Evolutionary conservation across 805 yeast genomes (phyloP), one percentile per base, ranked within the genome.

Genomic region (Cyberlindnera galapagoensis): DNA sequence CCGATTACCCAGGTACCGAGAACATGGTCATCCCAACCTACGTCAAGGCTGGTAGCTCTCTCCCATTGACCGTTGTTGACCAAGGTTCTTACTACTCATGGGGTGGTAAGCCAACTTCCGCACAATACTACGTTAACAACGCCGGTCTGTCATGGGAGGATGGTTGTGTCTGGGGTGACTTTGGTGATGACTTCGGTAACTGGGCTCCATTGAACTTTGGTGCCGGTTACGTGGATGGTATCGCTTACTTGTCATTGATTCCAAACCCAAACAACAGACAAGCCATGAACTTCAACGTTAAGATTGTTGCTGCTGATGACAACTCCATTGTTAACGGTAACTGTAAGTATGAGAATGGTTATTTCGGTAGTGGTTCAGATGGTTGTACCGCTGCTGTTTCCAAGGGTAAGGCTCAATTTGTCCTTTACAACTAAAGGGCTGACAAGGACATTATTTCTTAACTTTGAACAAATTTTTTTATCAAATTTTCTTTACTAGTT

Each of bases 1-100:
- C 98, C 42, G 98, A 90, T 62, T 90, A 90, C 76, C 98, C 98
- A 56, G 98, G 98, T 67, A 80, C 96, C 44, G 98, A 90, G 70
- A 87, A 87, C 74, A 92, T 90, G 97, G 94, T 80, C 47, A 72
- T 90, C 42, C 97, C 98, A 59, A 88, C 97, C 39, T 67, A 74
- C 42, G 81, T 88, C 33, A 59, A 57, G 21, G 82, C 80, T 38
- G 95, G 95, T 50, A 51, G 65, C 23, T 47, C 71, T 23, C 60
- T 69, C 52, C 80, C 81, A 36, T 65, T 87, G 47, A 70, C 95
- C 33, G 94, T 81, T 46, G 96, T 88, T 43, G 71, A 86, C 60
- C 74, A 76, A 57, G 80, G 66, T 45, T 52, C 67, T 43, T 90
- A 90, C 74, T 92, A 76, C 75, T 57, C 57, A 37, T 88, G 96